Evolutionary conservation across 495 filamentous ascomycete genomes (phyloP).

Genomic region (Penicillium ochrochloron): DNA sequence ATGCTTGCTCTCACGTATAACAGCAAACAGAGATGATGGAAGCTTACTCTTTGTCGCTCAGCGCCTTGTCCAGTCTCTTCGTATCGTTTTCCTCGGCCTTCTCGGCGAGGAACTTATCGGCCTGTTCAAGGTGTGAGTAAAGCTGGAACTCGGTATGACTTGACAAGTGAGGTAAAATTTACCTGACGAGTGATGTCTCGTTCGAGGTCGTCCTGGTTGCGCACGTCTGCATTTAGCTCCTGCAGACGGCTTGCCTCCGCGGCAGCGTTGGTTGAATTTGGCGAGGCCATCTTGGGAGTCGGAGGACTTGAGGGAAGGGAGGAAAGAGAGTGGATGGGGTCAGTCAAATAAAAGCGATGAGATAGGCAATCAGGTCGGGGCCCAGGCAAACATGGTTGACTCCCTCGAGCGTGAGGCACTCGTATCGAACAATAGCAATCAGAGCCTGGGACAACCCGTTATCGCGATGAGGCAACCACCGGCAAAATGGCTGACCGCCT

Average conservation of each 20-base stretch:
- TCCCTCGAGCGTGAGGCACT: slow-evolving; percentile 4
- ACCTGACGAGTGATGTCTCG: slow-evolving; percentile 67
- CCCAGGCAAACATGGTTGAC: slow-evolving; percentile 15
- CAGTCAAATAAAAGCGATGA: neutral
- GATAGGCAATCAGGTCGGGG: neutral
- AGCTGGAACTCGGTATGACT: neutral
- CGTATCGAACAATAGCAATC: slow-evolving; percentile 7
- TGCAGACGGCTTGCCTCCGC: slow-evolving; percentile 66
- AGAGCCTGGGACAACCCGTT: slow-evolving; percentile 11
- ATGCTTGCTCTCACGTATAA: neutral
- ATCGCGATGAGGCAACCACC: slow-evolving; percentile 3
- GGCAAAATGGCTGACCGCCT: slow-evolving; percentile 12
- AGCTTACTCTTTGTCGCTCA: slow-evolving; percentile 60
- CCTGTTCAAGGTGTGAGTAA: slow-evolving; percentile 50
- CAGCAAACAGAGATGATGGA: neutral
- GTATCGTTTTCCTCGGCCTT: slow-evolving; percentile 86
- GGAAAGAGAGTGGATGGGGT: slow-evolving; percentile 5
- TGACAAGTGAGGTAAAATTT: neutral
- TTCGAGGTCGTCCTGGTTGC: slow-evolving; percentile 85
- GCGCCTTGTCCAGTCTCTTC: slow-evolving; percentile 81
- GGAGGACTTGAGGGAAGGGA: slow-evolving; percentile 15
- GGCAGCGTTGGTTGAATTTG: slow-evolving; percentile 10
- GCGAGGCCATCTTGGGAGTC: slow-evolving; percentile 17
- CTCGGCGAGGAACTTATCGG: slow-evolving; percentile 75
- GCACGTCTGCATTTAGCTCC: slow-evolving; percentile 71